Conservation (phyloP, 1,284 basidiomycete genomes). For the Austroboletus niveus region DNA sequence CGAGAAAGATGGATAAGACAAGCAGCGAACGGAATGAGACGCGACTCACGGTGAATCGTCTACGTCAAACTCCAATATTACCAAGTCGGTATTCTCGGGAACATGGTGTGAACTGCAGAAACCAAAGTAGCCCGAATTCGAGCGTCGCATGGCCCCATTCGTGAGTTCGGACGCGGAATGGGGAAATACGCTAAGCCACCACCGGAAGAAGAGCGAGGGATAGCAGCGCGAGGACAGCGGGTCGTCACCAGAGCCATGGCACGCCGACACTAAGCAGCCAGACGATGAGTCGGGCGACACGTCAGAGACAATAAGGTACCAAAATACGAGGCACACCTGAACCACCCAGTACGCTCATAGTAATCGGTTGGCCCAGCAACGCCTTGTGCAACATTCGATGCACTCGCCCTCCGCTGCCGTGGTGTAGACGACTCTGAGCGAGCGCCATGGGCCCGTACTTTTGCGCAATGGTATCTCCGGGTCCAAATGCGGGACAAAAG, state of each 20-base stretch:
- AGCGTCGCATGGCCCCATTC: constrained; percentile 88
- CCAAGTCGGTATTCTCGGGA: constrained; percentile 87
- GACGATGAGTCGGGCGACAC: not conserved
- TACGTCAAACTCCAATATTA: constrained; percentile 90
- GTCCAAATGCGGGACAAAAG: constrained; percentile 88
- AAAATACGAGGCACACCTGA: constrained; percentile 57
- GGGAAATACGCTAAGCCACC: constrained; percentile 95
- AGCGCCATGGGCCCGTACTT: constrained; percentile 80
- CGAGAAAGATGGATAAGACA: not conserved
- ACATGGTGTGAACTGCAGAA: constrained; percentile 90
- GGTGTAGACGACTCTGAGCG: constrained; percentile 74
- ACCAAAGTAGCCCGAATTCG: constrained; percentile 89
- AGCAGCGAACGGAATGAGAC: not conserved
- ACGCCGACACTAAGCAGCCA: constrained; percentile 69
- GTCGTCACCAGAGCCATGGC: constrained; percentile 92
- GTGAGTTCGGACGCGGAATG: constrained; percentile 94
- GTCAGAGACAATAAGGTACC: not conserved
- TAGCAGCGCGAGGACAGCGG: constrained; percentile 85
- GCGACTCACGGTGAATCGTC: constrained; percentile 78
- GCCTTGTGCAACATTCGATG: constrained; percentile 85
- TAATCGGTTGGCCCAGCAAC: constrained; percentile 81
- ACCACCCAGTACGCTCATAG: constrained; percentile 88
- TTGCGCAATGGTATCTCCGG: constrained; percentile 72
- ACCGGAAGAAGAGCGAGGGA: constrained; percentile 87
- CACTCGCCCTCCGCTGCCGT: constrained; percentile 81